phyloP scores from a whole-genome alignment of 108 stramenopile species.

The Cyclotella sp. region DNA sequence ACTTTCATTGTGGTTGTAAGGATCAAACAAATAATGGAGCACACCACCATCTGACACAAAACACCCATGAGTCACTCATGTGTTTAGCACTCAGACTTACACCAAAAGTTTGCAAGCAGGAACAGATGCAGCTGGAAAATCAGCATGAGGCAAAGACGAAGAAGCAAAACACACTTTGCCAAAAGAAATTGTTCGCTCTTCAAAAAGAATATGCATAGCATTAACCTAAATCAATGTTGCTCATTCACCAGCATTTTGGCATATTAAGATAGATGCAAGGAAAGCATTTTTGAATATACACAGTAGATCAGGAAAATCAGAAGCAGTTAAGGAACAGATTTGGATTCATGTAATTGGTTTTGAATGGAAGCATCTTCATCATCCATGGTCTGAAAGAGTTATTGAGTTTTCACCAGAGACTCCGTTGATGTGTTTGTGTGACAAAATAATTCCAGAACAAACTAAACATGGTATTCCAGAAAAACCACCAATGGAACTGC shows the following conservation, averaged over 20 bases:
- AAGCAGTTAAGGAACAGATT: constrained; percentile 15
- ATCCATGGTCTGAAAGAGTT: constrained; percentile 6
- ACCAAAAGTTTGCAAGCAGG: neutral
- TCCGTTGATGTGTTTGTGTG: neutral
- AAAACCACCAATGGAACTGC: neutral
- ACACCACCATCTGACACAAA: too few relatives aligned
- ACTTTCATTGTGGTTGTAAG: too few relatives aligned
- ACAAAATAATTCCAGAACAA: neutral
- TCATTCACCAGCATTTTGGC: constrained; percentile 1
- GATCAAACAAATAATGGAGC: too few relatives aligned
- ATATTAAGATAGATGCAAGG: neutral
- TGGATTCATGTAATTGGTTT: constrained; percentile 3
- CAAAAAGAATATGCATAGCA: constrained; percentile 1
- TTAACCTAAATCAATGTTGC: neutral
- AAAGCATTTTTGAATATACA: neutral
- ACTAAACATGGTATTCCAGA: neutral
- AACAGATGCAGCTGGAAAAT: too few relatives aligned
- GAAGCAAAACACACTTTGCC: neutral
- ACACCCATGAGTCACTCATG: too few relatives aligned
- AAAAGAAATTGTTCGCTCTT: neutral
- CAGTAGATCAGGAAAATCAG: constrained; percentile 3
- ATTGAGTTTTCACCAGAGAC: neutral
- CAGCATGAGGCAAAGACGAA: neutral
- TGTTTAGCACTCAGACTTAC: too few relatives aligned
- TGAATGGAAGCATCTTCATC: constrained; percentile 13